Evolutionary conservation across 768 basidiomycete genomes (phyloP).

Genomic region (Pleurotus cornucopiae): DNA sequence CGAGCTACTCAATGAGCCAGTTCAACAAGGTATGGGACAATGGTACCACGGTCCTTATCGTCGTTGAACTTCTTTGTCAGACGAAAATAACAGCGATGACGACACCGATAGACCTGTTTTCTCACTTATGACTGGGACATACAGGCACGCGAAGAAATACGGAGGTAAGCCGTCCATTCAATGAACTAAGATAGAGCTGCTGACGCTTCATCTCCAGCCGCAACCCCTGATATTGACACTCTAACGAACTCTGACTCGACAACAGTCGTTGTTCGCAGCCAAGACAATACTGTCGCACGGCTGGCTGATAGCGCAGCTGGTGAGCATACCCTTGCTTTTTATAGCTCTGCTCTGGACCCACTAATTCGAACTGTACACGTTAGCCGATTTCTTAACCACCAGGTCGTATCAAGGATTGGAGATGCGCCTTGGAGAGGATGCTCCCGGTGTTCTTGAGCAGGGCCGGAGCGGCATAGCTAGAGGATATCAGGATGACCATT

Average conservation of each 20-base stretch:
- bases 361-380: constrained; percentile 1
- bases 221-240: constrained; percentile 10
- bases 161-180: constrained; percentile 24
- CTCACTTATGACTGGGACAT: constrained; percentile 83
- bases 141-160: constrained; percentile 73
- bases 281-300: constrained; percentile 53
- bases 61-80: not conserved
- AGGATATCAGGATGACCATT: constrained; percentile 67
- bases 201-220: not conserved
- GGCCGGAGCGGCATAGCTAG: constrained; percentile 87
- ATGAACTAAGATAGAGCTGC: not conserved
- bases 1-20: constrained; percentile 41
- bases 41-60: not conserved
- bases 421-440: constrained; percentile 68
- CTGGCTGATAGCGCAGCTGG: constrained; percentile 70
- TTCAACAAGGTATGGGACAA: not conserved
- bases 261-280: constrained; percentile 58
- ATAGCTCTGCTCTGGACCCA: not conserved
- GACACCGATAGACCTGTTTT: constrained; percentile 78
- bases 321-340: constrained; percentile 17
- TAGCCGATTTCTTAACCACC: constrained; percentile 62
- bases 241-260: constrained; percentile 22
- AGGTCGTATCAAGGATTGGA: constrained; percentile 85
- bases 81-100: constrained; percentile 31
- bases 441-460: constrained; percentile 79